Evolutionary conservation across 78 protist species (phyloP).

Genomic region (Dictyostelium brefeldianum): DNA sequence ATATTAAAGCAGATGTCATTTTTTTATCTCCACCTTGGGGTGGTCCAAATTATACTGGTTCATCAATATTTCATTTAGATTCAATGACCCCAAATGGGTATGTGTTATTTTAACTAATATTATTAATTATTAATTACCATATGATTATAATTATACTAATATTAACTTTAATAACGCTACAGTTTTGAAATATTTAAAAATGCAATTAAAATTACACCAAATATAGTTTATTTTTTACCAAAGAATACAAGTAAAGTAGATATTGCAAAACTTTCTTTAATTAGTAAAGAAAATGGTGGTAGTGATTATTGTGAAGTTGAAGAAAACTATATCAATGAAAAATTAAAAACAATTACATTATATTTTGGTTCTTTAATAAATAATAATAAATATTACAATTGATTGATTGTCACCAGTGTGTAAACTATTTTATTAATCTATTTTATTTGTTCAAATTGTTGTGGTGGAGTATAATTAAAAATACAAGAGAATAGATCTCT

Average conservation of each 20-base stretch:
- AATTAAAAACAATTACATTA: constrained; percentile 58
- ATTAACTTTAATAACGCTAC: background rate
- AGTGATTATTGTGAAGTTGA: constrained; percentile 59
- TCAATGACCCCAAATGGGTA: constrained; percentile 51
- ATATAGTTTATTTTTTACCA: constrained; percentile 76
- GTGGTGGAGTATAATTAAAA: background rate
- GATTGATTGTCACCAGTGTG: no score
- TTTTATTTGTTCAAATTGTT: no score
- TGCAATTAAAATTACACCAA: constrained; percentile 49
- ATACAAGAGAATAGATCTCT: background rate
- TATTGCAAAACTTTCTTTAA: constrained; percentile 23
- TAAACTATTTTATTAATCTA: no score
- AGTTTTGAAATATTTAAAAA: constrained; percentile 56
- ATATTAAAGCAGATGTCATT: constrained; percentile 24
- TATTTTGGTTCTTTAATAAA: constrained; percentile 57
- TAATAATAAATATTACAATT: background rate
- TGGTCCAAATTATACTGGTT: constrained; percentile 40
- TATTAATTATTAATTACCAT: no score
- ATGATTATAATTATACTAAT: no score
- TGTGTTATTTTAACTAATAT: background rate
- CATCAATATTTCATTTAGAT: background rate
- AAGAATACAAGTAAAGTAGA: constrained; percentile 44
- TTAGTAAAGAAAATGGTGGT: constrained; percentile 33
- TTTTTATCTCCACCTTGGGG: constrained; percentile 85
- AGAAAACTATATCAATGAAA: constrained; percentile 49